A percentile compares a stretch with the other conserved stretches of the same genome.
Evolutionary conservation across 1,284 basidiomycete genomes (phyloP).

Genomic region (Ustilago tritici): DNA sequence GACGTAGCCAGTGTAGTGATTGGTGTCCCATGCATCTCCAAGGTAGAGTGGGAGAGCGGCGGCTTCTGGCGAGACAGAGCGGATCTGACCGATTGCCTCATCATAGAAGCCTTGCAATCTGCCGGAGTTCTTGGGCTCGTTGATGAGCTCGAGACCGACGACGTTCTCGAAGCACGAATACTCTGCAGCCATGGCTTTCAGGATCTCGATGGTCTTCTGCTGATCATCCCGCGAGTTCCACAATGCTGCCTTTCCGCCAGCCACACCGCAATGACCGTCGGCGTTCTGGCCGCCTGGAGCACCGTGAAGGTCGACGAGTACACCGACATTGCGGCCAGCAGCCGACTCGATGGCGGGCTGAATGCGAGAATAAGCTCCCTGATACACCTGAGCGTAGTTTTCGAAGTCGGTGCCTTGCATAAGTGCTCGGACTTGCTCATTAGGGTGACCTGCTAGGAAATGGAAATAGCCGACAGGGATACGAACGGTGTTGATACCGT

Average conservation of each 20-base stretch:
- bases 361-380: slow-evolving; percentile 81
- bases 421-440: slow-evolving; percentile 73
- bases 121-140: slow-evolving; percentile 78
- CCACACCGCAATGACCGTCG: slow-evolving; percentile 69
- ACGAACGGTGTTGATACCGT: slow-evolving; percentile 84
- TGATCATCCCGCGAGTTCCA: slow-evolving; percentile 70
- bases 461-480: slow-evolving; percentile 78
- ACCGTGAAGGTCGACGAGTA: slow-evolving; percentile 77
- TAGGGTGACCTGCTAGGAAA: slow-evolving; percentile 83
- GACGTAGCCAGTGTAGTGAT: slow-evolving; percentile 77
- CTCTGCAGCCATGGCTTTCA: slow-evolving; percentile 73
- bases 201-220: slow-evolving; percentile 73
- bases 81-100: slow-evolving; percentile 75
- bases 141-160: slow-evolving; percentile 84
- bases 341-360: slow-evolving; percentile 78
- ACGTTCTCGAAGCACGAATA: slow-evolving; percentile 75
- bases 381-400: slow-evolving; percentile 75
- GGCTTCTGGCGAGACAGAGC: slow-evolving; percentile 59
- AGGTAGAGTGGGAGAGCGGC: slow-evolving; percentile 73
- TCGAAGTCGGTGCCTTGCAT: slow-evolving; percentile 81
- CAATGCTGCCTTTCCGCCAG: slow-evolving; percentile 45
- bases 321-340: slow-evolving; percentile 77
- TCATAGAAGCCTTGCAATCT: slow-evolving; percentile 64
- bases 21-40: slow-evolving; percentile 82
- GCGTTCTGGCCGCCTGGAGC: slow-evolving; percentile 76